Evolutionary conservation across 2,329 filamentous ascomycete genomes (phyloP), one percentile per base, ranked within the genome.

Genomic region (Venturia effusa): DNA sequence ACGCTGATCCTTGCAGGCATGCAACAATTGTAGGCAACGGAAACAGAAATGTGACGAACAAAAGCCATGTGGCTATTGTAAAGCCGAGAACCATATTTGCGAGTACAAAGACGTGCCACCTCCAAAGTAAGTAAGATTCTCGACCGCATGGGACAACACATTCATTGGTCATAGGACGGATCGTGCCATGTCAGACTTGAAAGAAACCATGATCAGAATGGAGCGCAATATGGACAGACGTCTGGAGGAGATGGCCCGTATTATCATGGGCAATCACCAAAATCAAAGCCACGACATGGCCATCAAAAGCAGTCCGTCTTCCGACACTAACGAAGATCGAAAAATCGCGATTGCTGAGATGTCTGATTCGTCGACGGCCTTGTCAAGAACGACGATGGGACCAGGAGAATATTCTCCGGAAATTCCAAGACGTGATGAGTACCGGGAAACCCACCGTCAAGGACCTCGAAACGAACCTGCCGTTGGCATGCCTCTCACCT

Each of bases 61-160:
- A 17, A 69, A 73, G 54, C 74, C 75, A 6, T 77, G 75, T 65
- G 70, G 73, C 63, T 85, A 86, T 70, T 99, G 94, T 74, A 88
- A 88, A 70, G 92, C 97, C 69, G 95, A 95, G 73, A 87, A 84
- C 68, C 82, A 91, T 39, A 82, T 86, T 62, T 99, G 94, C 76
- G 86, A 88, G 73, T 96, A 96, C 73, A 84, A 90, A 66, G 91
- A 95, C 70, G 87, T 92, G 4, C 88, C 89, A 32, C 90, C 90
- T 13, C 92, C 93, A 72, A 91, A 92, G 89, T 93, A 80, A 73
- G 87, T 67, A 60, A 61, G 8, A 30, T n/a, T 34, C 7, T 34
- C 15, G 51, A 32, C 1, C 11, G 32, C 30, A 7, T 57, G 22
- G 15, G n/a, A 11, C 30, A 19, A n/a, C 30, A 10, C 10, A 19